A percentile compares a stretch with the other conserved stretches of the same genome.
phyloP scores from a whole-genome alignment of 305 asterid genomes.

The Solanum hybrid region DNA sequence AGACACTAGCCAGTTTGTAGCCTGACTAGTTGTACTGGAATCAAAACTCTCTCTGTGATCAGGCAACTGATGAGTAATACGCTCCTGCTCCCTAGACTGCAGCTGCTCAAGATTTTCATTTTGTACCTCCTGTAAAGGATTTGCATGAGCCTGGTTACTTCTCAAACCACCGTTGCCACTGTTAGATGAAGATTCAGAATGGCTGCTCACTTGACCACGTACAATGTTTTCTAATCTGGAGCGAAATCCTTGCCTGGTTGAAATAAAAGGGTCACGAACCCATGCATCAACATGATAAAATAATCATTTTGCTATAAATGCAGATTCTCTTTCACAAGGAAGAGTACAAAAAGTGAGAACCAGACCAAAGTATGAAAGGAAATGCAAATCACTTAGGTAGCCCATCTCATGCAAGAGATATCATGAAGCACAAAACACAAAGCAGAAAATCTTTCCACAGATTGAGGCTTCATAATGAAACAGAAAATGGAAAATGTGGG shows the following conservation, averaged over 20 bases:
- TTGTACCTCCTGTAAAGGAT: constrained; percentile 44
- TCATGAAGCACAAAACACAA: not conserved
- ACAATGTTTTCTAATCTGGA: constrained; percentile 61
- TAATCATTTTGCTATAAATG: not conserved
- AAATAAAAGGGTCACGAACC: constrained; percentile 4
- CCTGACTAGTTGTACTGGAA: constrained; percentile 24
- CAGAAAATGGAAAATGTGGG: not conserved
- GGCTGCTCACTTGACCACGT: constrained; percentile 66
- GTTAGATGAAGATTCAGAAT: constrained; percentile 35
- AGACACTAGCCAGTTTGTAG: constrained; percentile 23
- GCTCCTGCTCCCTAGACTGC: constrained; percentile 29
- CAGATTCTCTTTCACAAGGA: not conserved
- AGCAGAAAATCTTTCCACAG: not conserved
- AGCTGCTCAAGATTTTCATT: constrained; percentile 32
- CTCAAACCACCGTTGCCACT: constrained; percentile 30
- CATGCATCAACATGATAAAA: not conserved
- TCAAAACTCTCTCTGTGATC: constrained; percentile 28
- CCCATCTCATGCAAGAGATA: constrained; percentile 1
- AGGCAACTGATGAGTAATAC: constrained; percentile 24
- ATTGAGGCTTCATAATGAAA: not conserved
- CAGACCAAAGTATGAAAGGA: not conserved
- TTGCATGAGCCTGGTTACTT: constrained; percentile 34
- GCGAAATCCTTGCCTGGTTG: constrained; percentile 67
- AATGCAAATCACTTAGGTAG: not conserved
- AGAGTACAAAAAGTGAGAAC: not conserved